Evolutionary conservation across 306 rosid species (phyloP).

Genomic region (Acacia melanoxylon): DNA sequence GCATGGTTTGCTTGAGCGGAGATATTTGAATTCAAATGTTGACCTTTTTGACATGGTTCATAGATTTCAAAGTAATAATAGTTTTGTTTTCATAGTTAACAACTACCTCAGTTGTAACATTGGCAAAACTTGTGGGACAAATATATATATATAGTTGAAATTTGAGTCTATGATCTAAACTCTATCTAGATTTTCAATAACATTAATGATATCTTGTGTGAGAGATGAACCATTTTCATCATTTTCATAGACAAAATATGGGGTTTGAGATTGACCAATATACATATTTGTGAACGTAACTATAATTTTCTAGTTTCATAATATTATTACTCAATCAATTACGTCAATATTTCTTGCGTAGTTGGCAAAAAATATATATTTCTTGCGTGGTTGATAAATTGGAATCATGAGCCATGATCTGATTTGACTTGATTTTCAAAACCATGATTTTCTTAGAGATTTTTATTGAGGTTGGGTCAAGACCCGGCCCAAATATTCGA

Average conservation of each 20-base stretch:
- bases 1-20: neutral
- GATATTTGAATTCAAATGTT: neutral
- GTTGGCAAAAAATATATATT: too few relatives aligned
- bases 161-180: neutral
- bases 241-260: neutral
- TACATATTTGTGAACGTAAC: neutral
- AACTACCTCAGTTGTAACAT: neutral
- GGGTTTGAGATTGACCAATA: neutral
- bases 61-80: neutral
- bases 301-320: neutral
- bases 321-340: neutral
- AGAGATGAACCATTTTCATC: too few relatives aligned
- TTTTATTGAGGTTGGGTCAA: too few relatives aligned
- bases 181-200: neutral
- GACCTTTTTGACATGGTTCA: neutral
- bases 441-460: too few relatives aligned
- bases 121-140: neutral
- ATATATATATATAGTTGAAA: neutral
- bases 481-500: too few relatives aligned
- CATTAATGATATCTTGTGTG: too few relatives aligned
- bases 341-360: neutral
- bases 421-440: too few relatives aligned
- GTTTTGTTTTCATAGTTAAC: neutral
- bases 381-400: too few relatives aligned
- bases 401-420: neutral